Conservation (phyloP, 2,329 filamentous ascomycete genomes). For the Ophiosphaerella korrae region DNA sequence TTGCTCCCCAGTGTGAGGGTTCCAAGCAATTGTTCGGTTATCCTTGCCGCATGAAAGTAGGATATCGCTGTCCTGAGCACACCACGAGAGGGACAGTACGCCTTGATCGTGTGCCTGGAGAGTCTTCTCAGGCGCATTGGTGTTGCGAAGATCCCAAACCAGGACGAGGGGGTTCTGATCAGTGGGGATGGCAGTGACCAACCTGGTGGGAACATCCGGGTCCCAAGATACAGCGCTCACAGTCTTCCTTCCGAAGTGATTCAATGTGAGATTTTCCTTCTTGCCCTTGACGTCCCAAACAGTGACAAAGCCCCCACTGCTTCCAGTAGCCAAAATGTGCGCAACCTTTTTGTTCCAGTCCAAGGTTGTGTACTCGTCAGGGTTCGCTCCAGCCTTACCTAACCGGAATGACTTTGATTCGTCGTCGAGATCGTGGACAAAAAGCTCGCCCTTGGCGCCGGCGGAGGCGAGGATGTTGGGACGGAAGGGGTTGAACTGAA, state of each 20-base stretch:
- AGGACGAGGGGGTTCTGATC: constrained; percentile 87
- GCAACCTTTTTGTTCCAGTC: constrained; percentile 99
- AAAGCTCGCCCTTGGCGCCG: constrained; percentile 93
- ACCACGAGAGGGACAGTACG: constrained; percentile 94
- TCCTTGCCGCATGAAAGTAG: constrained; percentile 95
- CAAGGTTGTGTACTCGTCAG: constrained; percentile 93
- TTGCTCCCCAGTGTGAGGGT: constrained; percentile 84
- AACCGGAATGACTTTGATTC: constrained; percentile 85
- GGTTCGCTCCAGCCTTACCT: constrained; percentile 83
- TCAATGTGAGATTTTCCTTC: constrained; percentile 94
- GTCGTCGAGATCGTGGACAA: constrained; percentile 93
- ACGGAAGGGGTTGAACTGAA: constrained; percentile 95
- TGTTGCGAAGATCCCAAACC: constrained; percentile 94
- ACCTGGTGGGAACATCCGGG: constrained; percentile 87
- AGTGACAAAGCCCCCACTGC: constrained; percentile 90
- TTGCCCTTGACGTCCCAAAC: constrained; percentile 99
- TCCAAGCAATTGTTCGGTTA: constrained; percentile 94
- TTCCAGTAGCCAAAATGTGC: constrained; percentile 93
- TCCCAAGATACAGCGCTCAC: constrained; percentile 98
- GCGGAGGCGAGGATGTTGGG: constrained; percentile 90
- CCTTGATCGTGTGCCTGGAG: constrained; percentile 93
- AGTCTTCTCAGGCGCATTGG: constrained; percentile 87
- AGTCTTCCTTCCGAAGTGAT: constrained; percentile 84
- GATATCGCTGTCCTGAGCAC: constrained; percentile 84
- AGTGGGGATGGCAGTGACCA: constrained; percentile 88